Conservation (phyloP, 2,329 filamentous ascomycete genomes). For the Laburnicola sp. region DNA sequence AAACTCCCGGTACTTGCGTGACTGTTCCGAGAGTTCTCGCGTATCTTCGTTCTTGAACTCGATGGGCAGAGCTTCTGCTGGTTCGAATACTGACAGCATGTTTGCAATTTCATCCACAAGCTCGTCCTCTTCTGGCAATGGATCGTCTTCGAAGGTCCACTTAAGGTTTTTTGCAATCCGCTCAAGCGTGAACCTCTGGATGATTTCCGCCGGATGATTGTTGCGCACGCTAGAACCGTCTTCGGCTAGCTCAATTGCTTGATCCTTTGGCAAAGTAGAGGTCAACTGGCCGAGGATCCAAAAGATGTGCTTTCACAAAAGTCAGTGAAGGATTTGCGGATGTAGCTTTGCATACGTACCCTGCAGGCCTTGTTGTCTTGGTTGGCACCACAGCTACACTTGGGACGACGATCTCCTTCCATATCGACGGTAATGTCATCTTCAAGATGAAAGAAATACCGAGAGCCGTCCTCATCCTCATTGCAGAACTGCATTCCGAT, state of each 20-base stretch:
- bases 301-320: conserved; percentile 40
- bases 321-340: conserved; percentile 9
- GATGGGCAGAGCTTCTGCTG: conserved; percentile 36
- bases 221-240: conserved; percentile 42
- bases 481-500: conserved; percentile 44
- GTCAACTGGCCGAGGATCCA: conserved; percentile 44
- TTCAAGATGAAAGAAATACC: conserved; percentile 40
- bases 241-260: conserved; percentile 33
- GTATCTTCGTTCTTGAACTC: conserved; percentile 35
- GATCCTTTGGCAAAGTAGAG: conserved; percentile 27
- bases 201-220: conserved; percentile 33
- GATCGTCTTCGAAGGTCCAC: conserved; percentile 38
- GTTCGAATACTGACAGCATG: conserved; percentile 46
- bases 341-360: conserved; percentile 21
- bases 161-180: conserved; percentile 32
- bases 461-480: conserved; percentile 26
- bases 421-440: conserved; percentile 43
- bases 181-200: conserved; percentile 31
- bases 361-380: conserved; percentile 41
- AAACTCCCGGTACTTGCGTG: conserved; percentile 39
- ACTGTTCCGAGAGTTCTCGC: conserved; percentile 27
- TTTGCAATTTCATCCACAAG: conserved; percentile 35
- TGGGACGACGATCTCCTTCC: conserved; percentile 30
- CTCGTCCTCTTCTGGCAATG: conserved; percentile 33
- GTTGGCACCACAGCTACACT: conserved; percentile 42